Percentiles rank a stretch among this genome's conserved stretches.
Evolutionary conservation across 2,329 filamentous ascomycete species (phyloP).

Genomic region (Arthrobotrys iridis): DNA sequence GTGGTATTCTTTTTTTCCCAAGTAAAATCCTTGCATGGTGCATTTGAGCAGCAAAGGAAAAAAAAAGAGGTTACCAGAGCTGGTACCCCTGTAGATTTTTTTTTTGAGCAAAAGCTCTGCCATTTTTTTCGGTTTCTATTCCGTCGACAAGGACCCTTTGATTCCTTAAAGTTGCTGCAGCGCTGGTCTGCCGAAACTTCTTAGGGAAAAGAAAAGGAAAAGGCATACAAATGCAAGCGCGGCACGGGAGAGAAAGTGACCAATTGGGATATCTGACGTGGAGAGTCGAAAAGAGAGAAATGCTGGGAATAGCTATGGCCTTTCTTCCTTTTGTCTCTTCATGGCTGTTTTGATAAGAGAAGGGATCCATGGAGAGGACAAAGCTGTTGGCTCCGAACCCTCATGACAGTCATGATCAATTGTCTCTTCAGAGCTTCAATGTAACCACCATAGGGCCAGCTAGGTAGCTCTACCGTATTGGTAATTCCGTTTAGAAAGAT

Average conservation of each 20-base stretch:
- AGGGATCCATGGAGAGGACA: background rate
- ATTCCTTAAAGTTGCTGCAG: conserved; percentile 6
- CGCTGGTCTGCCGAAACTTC: background rate
- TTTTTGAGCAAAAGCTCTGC: conserved; percentile 9
- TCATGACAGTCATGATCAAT: too few species aligned
- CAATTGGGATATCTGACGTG: conserved; percentile 54
- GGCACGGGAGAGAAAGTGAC: conserved; percentile 51
- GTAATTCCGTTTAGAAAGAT: background rate
- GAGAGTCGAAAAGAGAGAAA: conserved; percentile 27
- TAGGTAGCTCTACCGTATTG: background rate
- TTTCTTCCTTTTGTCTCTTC: conserved; percentile 20
- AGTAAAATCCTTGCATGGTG: conserved; percentile 60
- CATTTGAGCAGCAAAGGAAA: conserved; percentile 57
- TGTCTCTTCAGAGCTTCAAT: background rate
- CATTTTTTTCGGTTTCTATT: conserved; percentile 48
- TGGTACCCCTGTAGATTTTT: conserved; percentile 56
- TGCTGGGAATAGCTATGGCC: conserved; percentile 6
- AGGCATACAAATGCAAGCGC: conserved; percentile 50
- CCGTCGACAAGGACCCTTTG: conserved; percentile 39
- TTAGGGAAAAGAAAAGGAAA: conserved; percentile 6
- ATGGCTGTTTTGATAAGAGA: conserved; percentile 36
- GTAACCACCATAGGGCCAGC: background rate
- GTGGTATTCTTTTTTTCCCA: conserved; percentile 57
- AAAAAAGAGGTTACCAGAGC: conserved; percentile 57
- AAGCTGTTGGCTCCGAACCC: too few species aligned